phyloP scores from a whole-genome alignment of 257 asterid genomes.

The Nicotiana knightiana region DNA sequence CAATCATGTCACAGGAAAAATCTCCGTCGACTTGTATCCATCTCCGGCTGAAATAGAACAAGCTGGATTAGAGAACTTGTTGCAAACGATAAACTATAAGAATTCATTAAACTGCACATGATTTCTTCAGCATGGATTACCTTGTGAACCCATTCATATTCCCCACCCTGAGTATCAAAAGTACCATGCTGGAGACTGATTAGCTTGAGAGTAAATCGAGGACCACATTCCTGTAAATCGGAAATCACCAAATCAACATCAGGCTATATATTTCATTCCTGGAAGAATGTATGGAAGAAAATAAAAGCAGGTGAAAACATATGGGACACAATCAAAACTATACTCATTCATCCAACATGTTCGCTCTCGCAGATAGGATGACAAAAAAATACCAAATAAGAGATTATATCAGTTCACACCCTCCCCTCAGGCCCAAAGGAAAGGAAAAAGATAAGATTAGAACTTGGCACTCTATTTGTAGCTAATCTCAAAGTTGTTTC shows the following conservation, averaged over 20 bases:
- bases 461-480: not conserved
- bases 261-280: not conserved
- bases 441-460: not conserved
- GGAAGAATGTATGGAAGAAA: not conserved
- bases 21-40: slow-evolving; percentile 94
- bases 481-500: not conserved
- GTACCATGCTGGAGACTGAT: slow-evolving; percentile 89
- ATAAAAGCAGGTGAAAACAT: not conserved
- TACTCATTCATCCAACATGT: not conserved
- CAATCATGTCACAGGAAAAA: slow-evolving; percentile 48
- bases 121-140: slow-evolving; percentile 20
- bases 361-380: not conserved
- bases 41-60: slow-evolving; percentile 56
- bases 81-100: not conserved
- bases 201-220: slow-evolving; percentile 82
- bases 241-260: not conserved
- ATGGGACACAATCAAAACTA: not conserved
- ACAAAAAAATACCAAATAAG: not conserved
- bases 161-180: slow-evolving; percentile 83
- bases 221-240: slow-evolving; percentile 79
- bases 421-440: not conserved
- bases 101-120: not conserved
- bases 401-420: not conserved
- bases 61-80: not conserved
- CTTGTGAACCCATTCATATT: slow-evolving; percentile 98